Conservation (phyloP, 2,329 filamentous ascomycete species). For the Penicillium sp. region DNA sequence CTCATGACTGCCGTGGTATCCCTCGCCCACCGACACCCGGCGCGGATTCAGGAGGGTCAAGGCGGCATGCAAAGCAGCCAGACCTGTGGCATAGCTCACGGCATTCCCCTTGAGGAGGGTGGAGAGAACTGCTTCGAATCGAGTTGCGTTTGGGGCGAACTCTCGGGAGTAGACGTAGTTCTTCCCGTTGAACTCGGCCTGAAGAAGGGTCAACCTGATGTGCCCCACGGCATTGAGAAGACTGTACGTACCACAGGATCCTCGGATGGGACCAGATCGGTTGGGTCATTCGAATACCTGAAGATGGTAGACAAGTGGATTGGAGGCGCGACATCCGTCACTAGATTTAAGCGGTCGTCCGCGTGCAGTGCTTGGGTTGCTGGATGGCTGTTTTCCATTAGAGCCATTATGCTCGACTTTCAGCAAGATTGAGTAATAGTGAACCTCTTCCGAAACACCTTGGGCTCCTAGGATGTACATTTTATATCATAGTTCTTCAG, state of each 20-base stretch:
- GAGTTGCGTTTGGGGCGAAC: slow-evolving; percentile 72
- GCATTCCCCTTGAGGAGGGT: slow-evolving; percentile 60
- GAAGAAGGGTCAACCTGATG: background rate
- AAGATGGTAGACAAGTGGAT: slow-evolving; percentile 90
- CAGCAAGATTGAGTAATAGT: background rate
- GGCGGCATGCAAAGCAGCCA: slow-evolving; percentile 81
- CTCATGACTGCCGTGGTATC: slow-evolving; percentile 91
- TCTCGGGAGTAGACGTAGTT: slow-evolving; percentile 79
- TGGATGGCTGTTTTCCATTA: slow-evolving; percentile 16
- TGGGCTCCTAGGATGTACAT: background rate
- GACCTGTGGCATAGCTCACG: slow-evolving; percentile 75
- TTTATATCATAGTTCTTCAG: background rate
- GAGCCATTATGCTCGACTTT: slow-evolving; percentile 15
- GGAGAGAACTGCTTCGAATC: slow-evolving; percentile 79
- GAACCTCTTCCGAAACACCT: background rate
- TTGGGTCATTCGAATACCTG: slow-evolving; percentile 68
- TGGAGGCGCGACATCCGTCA: slow-evolving; percentile 77
- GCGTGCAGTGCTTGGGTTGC: slow-evolving; percentile 69
- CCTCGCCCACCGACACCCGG: slow-evolving; percentile 72
- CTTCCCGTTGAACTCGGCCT: slow-evolving; percentile 25
- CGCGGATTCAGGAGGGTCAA: slow-evolving; percentile 76
- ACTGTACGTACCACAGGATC: slow-evolving; percentile 51
- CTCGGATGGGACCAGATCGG: slow-evolving; percentile 52
- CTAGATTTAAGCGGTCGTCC: slow-evolving; percentile 68
- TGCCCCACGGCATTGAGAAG: background rate